Percentiles rank a stretch among this genome's conserved stretches.
These are phyloP conservation scores for Morella rubra DNA, from an alignment of 306 rosid species.

Conservation along the genomic window DNA sequence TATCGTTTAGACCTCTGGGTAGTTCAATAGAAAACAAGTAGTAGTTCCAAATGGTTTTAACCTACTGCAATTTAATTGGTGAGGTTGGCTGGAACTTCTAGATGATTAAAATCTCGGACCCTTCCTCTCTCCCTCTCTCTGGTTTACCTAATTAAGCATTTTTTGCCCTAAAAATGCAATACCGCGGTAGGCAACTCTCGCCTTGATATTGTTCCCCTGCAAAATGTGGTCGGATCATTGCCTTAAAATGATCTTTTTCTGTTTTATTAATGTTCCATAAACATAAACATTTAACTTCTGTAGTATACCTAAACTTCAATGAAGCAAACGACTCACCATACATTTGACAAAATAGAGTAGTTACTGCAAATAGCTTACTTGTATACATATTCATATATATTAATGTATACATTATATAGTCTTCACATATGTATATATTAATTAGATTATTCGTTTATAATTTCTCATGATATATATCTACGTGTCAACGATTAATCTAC, in stretches of 20 bases:
- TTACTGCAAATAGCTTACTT: no score
- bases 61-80: slow-evolving; percentile 1
- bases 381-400: no score
- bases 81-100: slow-evolving; percentile 4
- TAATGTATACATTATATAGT: no score
- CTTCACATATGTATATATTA: no score
- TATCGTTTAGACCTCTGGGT: not conserved
- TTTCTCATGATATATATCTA: no score
- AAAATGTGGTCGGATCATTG: not conserved
- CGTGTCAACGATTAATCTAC: no score
- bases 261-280: no score
- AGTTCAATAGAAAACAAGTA: not conserved
- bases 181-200: not conserved
- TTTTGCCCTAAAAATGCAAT: no score
- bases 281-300: not conserved
- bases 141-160: not conserved
- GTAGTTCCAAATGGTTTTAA: not conserved
- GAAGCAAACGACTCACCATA: not conserved
- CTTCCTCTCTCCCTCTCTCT: not conserved
- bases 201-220: not conserved
- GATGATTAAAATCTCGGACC: not conserved
- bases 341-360: no score
- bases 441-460: no score
- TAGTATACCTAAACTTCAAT: not conserved
- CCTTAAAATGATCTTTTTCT: no score